Percentiles rank a stretch among this genome's conserved stretches.
These are phyloP conservation scores for Leishmania lainsoni DNA, from an alignment of 208 protist species.

Conservation along the genomic window DNA sequence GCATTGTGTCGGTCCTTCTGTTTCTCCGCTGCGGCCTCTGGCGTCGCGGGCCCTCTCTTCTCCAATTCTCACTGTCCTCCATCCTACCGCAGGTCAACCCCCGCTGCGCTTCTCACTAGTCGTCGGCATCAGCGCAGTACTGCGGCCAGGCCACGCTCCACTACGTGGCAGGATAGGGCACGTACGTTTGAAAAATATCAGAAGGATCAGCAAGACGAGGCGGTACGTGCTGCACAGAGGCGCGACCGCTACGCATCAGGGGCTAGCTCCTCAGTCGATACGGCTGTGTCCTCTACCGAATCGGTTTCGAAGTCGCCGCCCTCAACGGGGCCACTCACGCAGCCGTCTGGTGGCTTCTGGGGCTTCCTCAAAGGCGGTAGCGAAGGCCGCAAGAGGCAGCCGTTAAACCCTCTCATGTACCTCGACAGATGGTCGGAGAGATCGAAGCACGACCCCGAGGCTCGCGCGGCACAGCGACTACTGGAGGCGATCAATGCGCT, in stretches of 20 bases:
- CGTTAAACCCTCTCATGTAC: slow-evolving; percentile 21
- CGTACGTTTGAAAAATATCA: slow-evolving; percentile 20
- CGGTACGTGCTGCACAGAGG: slow-evolving; percentile 17
- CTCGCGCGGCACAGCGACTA: slow-evolving; percentile 31
- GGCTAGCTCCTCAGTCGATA: background rate
- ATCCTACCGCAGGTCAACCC: background rate
- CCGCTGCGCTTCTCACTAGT: slow-evolving; percentile 6
- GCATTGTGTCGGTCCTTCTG: background rate
- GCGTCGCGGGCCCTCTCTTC: background rate
- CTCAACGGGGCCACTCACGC: background rate
- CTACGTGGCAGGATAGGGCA: slow-evolving; percentile 38
- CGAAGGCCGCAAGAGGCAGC: slow-evolving; percentile 16
- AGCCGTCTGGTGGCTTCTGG: slow-evolving; percentile 12
- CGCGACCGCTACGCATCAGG: slow-evolving; percentile 13
- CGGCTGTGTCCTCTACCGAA: background rate
- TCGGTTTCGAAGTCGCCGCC: slow-evolving; percentile 4
- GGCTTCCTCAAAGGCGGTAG: slow-evolving; percentile 17
- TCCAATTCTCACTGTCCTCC: background rate
- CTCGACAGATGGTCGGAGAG: background rate
- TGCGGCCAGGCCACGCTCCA: slow-evolving; percentile 18
- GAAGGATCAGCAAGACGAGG: slow-evolving; percentile 30
- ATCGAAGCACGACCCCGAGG: slow-evolving; percentile 37
- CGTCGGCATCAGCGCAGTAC: slow-evolving; percentile 35
- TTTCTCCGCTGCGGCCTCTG: background rate
- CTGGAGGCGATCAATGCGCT: slow-evolving; percentile 46